phyloP scores from a whole-genome alignment of 169 alveolate species.

The Cytauxzoon felis region DNA sequence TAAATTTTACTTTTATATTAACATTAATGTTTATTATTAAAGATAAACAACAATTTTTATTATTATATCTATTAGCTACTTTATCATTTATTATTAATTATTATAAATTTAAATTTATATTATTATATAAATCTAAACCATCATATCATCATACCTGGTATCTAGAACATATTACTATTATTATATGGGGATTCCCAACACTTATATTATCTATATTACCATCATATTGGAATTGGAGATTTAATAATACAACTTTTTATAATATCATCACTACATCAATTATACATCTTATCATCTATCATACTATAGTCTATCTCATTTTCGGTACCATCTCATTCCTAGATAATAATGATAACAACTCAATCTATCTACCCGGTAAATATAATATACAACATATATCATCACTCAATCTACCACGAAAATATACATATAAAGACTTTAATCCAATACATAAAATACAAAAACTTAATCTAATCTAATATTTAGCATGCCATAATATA shows the following conservation, averaged over 20 bases:
- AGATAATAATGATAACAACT: too few species aligned
- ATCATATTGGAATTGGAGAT: constrained; percentile 60
- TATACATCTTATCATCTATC: neutral
- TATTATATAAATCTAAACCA: constrained; percentile 13
- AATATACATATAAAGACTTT: too few species aligned
- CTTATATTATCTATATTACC: constrained; percentile 57
- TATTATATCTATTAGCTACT: constrained; percentile 2
- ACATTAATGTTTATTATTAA: constrained; percentile 33
- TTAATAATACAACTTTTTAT: constrained; percentile 7
- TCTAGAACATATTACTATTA: constrained; percentile 11
- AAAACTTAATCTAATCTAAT: too few species aligned
- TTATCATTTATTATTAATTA: constrained; percentile 26
- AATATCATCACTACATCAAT: neutral
- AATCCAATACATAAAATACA: too few species aligned
- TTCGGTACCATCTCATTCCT: neutral
- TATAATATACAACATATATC: too few species aligned
- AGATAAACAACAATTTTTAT: constrained; percentile 28
- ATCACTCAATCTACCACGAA: too few species aligned
- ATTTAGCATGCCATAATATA: too few species aligned
- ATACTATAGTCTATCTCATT: neutral
- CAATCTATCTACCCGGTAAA: too few species aligned
- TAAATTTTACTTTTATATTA: constrained; percentile 35
- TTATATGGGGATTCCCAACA: constrained; percentile 55
- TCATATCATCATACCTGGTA: constrained; percentile 1
- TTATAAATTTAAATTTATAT: constrained; percentile 3